These are phyloP conservation scores for Neocatenulostroma microsporum DNA, from an alignment of 2,329 filamentous ascomycete species.

Conservation along the genomic window DNA sequence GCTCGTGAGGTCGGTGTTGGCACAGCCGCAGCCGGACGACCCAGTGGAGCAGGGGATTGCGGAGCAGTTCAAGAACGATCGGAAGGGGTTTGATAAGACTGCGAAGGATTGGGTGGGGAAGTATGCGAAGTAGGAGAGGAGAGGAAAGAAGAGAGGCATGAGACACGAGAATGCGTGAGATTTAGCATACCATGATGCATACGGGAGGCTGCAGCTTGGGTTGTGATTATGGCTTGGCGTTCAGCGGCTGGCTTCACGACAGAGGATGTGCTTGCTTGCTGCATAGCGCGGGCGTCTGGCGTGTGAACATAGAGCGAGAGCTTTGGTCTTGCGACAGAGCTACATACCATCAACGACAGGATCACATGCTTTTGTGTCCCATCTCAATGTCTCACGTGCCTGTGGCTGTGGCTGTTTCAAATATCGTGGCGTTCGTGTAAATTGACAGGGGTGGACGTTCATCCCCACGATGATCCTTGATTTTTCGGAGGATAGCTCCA, in stretches of 20 bases:
- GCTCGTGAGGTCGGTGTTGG: constrained; percentile 64
- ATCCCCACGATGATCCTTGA: too few relatives aligned
- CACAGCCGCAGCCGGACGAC: constrained; percentile 80
- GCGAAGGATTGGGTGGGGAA: constrained; percentile 65
- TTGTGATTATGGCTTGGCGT: not conserved
- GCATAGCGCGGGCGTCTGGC: constrained; percentile 5
- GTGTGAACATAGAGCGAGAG: not conserved
- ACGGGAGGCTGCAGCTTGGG: not conserved
- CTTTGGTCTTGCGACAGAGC: too few relatives aligned
- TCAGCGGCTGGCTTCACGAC: not conserved
- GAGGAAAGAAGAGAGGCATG: not conserved
- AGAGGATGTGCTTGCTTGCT: too few relatives aligned
- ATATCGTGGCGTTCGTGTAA: too few relatives aligned
- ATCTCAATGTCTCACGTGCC: not conserved
- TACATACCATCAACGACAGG: too few relatives aligned
- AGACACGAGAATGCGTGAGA: too few relatives aligned
- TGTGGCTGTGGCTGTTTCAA: too few relatives aligned
- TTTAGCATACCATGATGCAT: too few relatives aligned
- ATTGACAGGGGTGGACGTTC: too few relatives aligned
- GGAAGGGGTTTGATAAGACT: constrained; percentile 62
- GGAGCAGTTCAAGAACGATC: constrained; percentile 68
- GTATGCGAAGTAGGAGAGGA: constrained; percentile 49
- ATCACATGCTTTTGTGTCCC: too few relatives aligned
- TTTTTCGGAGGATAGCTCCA: too few relatives aligned
- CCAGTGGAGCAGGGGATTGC: constrained; percentile 81